These are phyloP conservation scores for Ustilago lituana DNA, from an alignment of 1,284 basidiomycete genomes.

Conservation along the genomic window DNA sequence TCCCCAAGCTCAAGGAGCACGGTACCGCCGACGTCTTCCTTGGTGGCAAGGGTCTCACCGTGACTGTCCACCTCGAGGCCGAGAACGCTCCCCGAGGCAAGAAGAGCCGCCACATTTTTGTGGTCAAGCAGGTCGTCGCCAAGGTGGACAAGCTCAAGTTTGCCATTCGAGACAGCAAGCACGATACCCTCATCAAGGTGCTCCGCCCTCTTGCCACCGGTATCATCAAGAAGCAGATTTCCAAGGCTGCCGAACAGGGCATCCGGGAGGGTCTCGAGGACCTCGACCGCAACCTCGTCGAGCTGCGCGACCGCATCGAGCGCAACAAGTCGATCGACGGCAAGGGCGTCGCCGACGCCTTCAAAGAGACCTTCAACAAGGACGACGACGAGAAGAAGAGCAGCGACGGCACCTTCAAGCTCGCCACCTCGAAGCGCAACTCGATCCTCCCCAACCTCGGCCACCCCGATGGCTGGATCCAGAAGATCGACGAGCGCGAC, in stretches of 20 bases:
- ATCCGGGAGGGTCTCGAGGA: conserved; percentile 85
- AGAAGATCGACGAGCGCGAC: conserved; percentile 74
- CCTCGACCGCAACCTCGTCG: conserved; percentile 84
- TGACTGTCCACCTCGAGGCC: conserved; percentile 72
- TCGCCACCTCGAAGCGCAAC: conserved; percentile 60
- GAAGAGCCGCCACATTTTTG: conserved; percentile 73
- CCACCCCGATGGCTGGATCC: conserved; percentile 78
- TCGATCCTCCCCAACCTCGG: conserved; percentile 71
- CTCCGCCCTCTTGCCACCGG: conserved; percentile 69
- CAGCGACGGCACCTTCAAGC: conserved; percentile 57
- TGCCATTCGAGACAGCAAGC: conserved; percentile 87
- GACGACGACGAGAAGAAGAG: conserved; percentile 67
- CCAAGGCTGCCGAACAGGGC: conserved; percentile 81
- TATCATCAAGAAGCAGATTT: conserved; percentile 88
- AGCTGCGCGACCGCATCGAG: conserved; percentile 78
- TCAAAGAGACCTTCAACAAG: conserved; percentile 75
- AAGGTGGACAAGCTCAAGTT: conserved; percentile 88
- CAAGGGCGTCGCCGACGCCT: conserved; percentile 67
- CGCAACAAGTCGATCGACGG: conserved; percentile 50
- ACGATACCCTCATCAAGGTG: conserved; percentile 88
- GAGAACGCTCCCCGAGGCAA: conserved; percentile 69
- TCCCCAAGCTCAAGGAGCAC: conserved; percentile 84
- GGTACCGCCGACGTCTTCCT: conserved; percentile 90
- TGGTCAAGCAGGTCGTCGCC: conserved; percentile 79
- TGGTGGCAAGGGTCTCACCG: conserved; percentile 79